A percentile compares a stretch with the other conserved stretches of the same genome.
These are phyloP conservation scores for Hordeum pubiflorum DNA, from an alignment of 202 grass and related monocot genomes.

Conservation along the genomic window DNA sequence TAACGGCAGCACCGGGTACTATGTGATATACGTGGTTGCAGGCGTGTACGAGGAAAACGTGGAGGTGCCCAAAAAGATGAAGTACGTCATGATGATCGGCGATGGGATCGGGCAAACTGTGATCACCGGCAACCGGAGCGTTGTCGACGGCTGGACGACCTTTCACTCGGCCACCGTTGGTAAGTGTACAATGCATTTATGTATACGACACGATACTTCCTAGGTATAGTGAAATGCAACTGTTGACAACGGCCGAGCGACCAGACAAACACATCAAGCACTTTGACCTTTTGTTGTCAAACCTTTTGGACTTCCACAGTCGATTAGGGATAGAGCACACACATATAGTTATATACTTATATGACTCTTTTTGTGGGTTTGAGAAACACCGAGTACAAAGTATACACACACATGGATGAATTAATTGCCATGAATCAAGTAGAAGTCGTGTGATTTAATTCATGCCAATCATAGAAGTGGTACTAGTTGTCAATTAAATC, in stretches of 20 bases:
- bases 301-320: not conserved
- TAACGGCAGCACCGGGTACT: constrained; percentile 44
- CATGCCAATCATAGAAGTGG: too few relatives aligned
- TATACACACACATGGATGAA: too few relatives aligned
- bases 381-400: too few relatives aligned
- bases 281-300: not conserved
- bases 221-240: not conserved
- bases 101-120: constrained; percentile 76
- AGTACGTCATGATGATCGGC: constrained; percentile 82
- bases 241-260: not conserved
- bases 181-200: constrained; percentile 6
- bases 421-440: too few relatives aligned
- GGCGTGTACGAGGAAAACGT: constrained; percentile 82
- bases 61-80: constrained; percentile 59
- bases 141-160: constrained; percentile 76
- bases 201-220: not conserved
- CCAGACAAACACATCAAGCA: not conserved
- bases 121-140: constrained; percentile 61
- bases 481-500: too few relatives aligned
- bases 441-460: too few relatives aligned
- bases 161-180: constrained; percentile 79
- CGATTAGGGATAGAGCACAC: too few relatives aligned
- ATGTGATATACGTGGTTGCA: constrained; percentile 52
- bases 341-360: too few relatives aligned
- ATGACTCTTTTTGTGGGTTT: too few relatives aligned